Base-by-base conservation (phyloP, 2,329 filamentous ascomycete genomes). In the Aspergillus phoenicis region DNA sequence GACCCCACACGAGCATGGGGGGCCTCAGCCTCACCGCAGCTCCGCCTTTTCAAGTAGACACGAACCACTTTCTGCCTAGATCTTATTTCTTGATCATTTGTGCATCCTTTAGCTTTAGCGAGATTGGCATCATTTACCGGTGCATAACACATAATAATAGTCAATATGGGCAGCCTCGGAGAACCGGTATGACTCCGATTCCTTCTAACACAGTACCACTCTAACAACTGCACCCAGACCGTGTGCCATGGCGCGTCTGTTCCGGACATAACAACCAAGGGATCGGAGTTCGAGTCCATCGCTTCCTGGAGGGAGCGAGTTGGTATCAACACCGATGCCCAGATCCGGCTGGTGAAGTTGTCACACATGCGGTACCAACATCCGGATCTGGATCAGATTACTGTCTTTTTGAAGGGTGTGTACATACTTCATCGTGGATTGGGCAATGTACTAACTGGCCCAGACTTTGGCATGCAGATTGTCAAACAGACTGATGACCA, bases 361-460 rank as follows among this genome's bases (percentile, higher is more conserved):
- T 75, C 76, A 4, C 83, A 85, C 64, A 84, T 84, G 82, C 78
- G 82, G 1, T 85, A 85, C 64, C 82, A 84, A 59, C 83, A 85
- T 63, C 80, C 82, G 0, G 78, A 84, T 59, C 71, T 85, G 4
- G 72, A 77, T 22, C 71, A 77, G 59, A 83, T 84, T 48, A 82
- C 79, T 5, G 54, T 36, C 1, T 69, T 69, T 20, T 59, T 68
- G 1, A 47, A 64, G 30, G 66, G 67, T 67, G 38, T 20, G 45
- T 33, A 24, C 15, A 5, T 15, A 3, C 26, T 7, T 26, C 26
- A 26, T 1, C 11, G 10, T 24, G 22, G 8, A 38, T 4, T 13
- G 43, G 8, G 26, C 15, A 20, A 17, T n/a, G 13, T 41, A 10
- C 7, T 41, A 22, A 58, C 15, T 13, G 5, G 13, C 2, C 8